Base-by-base conservation (phyloP, 1,284 basidiomycete genomes). In the Cutaneotrichosporon sp. region DNA sequence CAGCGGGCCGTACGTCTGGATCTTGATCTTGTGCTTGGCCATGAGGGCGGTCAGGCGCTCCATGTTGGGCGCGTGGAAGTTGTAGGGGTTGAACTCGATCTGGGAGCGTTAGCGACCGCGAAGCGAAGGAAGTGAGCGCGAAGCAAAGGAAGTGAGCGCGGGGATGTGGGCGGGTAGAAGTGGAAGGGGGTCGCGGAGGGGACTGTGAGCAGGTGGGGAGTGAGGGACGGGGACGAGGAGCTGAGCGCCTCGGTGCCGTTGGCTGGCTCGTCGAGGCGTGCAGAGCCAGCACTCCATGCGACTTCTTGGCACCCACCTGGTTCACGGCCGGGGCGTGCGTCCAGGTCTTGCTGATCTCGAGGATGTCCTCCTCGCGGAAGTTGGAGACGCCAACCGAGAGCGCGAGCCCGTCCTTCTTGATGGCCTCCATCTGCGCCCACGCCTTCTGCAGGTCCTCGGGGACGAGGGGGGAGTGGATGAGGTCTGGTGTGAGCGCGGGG, bases 371-470 rank as follows among this genome's bases (percentile, higher is more conserved):
- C 20, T 87, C 82, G 18, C 82, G 83, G 77, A 89, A 93, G 81
- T 95, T 95, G 58, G 88, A 90, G 16, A 95, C 90, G 1, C 92
- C 92, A 61, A 95, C 90, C 45, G 86, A 87, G 76, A 84, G 88
- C 42, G 89, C 81, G 50, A 91, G 78, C 1, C 89, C 89, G 51
- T 86, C 85, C 52, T 79, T 79, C 76, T 89, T 83, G 54, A 88
- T 78, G 47, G 83, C 84, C 73, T 92, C 90, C 83, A 93, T 84
- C 14, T 83, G 83, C 65, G 83, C 83, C 91, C 91, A 94, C 16
- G 71, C 70, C 33, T 78, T 74, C 24, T 68, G 57, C 27, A 73
- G 57, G 43, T 64, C 25, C n/a, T 43, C 60, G 9, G 60, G 51
- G 16, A 65, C 72, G 51, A 79, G 57, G 0, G 89, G 87, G 64